Percentiles rank a stretch among this genome's conserved stretches.
phyloP scores from a whole-genome alignment of 345 rosid genomes.

The Citrus australasica region DNA sequence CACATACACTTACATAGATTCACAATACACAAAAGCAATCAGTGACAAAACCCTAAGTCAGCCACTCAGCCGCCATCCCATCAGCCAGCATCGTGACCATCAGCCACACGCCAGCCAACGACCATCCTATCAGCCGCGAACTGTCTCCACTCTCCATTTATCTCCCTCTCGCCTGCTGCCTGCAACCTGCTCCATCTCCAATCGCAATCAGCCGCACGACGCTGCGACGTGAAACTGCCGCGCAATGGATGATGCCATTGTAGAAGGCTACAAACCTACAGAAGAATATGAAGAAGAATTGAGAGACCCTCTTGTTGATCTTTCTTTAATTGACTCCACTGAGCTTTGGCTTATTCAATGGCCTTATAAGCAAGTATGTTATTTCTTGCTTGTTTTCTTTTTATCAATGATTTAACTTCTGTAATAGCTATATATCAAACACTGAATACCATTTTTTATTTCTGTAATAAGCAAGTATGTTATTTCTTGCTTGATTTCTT shows the following conservation, averaged over 20 bases:
- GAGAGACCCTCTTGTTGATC: slow-evolving; percentile 39
- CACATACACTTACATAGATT: too few species aligned
- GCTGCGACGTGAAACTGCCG: too few species aligned
- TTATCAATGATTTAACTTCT: background rate
- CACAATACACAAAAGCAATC: too few species aligned
- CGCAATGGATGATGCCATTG: slow-evolving; percentile 20
- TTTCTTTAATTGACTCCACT: slow-evolving; percentile 27
- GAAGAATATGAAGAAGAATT: slow-evolving; percentile 39
- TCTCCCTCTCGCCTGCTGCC: too few species aligned
- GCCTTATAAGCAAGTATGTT: slow-evolving; percentile 55
- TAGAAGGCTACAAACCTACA: slow-evolving; percentile 35
- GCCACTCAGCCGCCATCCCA: too few species aligned
- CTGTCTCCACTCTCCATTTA: too few species aligned
- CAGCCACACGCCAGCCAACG: too few species aligned
- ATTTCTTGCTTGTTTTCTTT: background rate
- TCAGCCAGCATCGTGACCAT: too few species aligned
- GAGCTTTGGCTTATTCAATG: slow-evolving; percentile 89
- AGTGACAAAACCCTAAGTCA: too few species aligned
- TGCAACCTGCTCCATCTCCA: too few species aligned
- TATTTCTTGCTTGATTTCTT: background rate
- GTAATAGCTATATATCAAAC: background rate
- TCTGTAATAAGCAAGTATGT: slow-evolving; percentile 34
- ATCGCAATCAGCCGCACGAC: too few species aligned
- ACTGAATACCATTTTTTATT: background rate
- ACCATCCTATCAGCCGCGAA: too few species aligned